phyloP scores from a whole-genome alignment of 2,329 filamentous ascomycete genomes.

The Botrytis fragariae region DNA sequence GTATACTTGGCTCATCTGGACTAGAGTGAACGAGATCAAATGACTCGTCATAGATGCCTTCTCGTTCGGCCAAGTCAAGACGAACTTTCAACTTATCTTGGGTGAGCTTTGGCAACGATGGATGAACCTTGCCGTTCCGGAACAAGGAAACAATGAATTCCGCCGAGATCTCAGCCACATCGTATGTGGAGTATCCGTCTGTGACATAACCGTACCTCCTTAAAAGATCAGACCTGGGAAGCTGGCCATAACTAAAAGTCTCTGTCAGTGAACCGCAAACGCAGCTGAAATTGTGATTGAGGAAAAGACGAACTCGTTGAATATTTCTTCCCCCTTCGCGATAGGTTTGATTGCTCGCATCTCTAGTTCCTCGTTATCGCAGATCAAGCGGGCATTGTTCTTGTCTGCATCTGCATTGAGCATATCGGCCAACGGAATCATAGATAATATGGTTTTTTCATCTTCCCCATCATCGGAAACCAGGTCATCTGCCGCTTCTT shows the following conservation, averaged over 20 bases:
- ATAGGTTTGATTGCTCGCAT: conserved; percentile 63
- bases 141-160: conserved; percentile 44
- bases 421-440: conserved; percentile 70
- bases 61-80: conserved; percentile 50
- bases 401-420: conserved; percentile 66
- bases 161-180: conserved; percentile 62
- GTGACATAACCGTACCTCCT: conserved; percentile 68
- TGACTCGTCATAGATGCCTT: conserved; percentile 58
- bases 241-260: conserved; percentile 52
- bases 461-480: conserved; percentile 48
- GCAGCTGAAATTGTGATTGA: background rate
- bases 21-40: conserved; percentile 50
- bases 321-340: conserved; percentile 57
- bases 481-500: conserved; percentile 49
- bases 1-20: conserved; percentile 34
- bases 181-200: conserved; percentile 60
- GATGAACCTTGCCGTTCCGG: conserved; percentile 18
- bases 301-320: conserved; percentile 52
- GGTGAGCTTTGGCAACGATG: conserved; percentile 29
- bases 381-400: conserved; percentile 55
- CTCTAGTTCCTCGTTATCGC: conserved; percentile 46
- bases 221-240: conserved; percentile 65
- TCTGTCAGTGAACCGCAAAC: background rate
- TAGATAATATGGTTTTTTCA: conserved; percentile 52
- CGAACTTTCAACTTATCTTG: conserved; percentile 34